phyloP scores from a whole-genome alignment of 2,329 filamentous ascomycete genomes.

The Berkeleyomyces rouxiae region DNA sequence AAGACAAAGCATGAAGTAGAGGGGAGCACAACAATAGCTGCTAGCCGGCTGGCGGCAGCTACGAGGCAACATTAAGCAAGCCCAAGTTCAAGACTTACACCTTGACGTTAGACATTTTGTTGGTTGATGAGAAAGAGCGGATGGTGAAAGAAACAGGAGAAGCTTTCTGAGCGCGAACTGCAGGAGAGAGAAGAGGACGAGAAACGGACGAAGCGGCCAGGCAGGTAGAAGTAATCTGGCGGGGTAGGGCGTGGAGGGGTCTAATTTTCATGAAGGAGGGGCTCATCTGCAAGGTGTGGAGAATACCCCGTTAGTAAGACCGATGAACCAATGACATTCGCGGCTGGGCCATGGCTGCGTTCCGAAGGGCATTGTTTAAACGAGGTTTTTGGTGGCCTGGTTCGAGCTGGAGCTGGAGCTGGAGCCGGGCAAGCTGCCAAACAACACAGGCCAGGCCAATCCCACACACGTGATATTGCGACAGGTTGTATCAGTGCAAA shows the following conservation, averaged over 20 bases:
- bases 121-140: conserved; percentile 38
- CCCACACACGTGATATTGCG: neutral
- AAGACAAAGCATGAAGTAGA: neutral
- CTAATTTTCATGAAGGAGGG: conserved; percentile 24
- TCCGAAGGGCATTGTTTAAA: conserved; percentile 4
- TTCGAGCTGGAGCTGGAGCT: neutral
- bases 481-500: neutral
- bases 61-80: neutral
- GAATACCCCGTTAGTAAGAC: conserved; percentile 25
- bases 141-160: conserved; percentile 25
- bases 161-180: conserved; percentile 16
- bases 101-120: conserved; percentile 47
- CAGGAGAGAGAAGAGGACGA: conserved; percentile 25
- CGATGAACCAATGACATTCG: conserved; percentile 17
- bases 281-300: conserved; percentile 29
- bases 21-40: neutral
- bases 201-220: conserved; percentile 23
- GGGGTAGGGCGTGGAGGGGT: conserved; percentile 28
- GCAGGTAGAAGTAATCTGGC: conserved; percentile 21
- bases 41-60: neutral
- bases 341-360: conserved; percentile 11
- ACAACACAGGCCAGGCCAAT: neutral
- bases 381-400: neutral
- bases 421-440: neutral
- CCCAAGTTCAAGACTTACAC: conserved; percentile 36